Evolutionary conservation across 495 filamentous ascomycete genomes (phyloP), one percentile per base, ranked within the genome.

Genomic region (Penicillium tannophilum): DNA sequence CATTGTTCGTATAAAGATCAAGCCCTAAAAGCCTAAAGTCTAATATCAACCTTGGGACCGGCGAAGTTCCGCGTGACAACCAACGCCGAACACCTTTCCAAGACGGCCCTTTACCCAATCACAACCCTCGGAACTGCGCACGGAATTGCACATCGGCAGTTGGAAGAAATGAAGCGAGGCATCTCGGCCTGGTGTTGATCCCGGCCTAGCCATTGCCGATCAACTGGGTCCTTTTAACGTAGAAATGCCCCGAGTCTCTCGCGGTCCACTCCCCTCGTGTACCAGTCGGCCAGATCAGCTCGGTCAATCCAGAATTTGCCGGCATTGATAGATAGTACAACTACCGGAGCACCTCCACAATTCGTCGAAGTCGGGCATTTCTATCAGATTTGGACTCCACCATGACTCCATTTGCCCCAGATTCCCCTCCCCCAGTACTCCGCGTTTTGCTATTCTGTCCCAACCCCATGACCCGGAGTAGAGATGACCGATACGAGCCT

Each of bases 91-190:
- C 20, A 4, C 24, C 24, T 28, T 24, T 4, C 17, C 44, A 47
- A 0, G 23, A 16, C 14, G 39, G 16, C 16, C 6, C 20, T 6
- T 26, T 4, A 12, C 19, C 44, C 44, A 47, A 47, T 47, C 44
- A 47, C 6, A 26, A 12, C 1, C 4, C 52, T 35, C 60, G 51
- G 60, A 39, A 54, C 39, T 30, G 26, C 30, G 26, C 41, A 45
- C 60, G 51, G 60, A 39, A 54, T 45, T 30, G 26, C 30, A 20
- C 41, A 45, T 63, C 60, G 60, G 60, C 60, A 63, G 56, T 63
- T 63, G 26, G 16, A 12, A 33, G 6, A n/a, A 26, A 54, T 12
- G 41, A 36, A 52, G 59, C 54, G 59, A 61, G 46, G 54, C 20
- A 42, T 19, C 24, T 56, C 46, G 54, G 46, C 16, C 23, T 31